phyloP scores from a whole-genome alignment of 2,329 filamentous ascomycete species.

The Aspergillus niger region DNA sequence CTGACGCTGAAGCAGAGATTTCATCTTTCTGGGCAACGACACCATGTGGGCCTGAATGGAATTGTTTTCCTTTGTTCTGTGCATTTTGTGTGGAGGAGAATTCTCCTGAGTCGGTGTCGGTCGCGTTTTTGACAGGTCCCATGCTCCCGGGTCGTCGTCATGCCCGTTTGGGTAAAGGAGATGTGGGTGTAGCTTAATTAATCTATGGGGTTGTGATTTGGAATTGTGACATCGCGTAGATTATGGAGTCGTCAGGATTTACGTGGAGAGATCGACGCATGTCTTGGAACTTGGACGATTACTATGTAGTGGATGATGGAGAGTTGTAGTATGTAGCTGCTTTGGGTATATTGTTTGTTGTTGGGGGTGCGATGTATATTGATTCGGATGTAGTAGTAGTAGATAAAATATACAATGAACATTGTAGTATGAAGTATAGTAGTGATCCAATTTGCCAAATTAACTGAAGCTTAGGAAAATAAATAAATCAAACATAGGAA shows the following conservation, averaged over 20 bases:
- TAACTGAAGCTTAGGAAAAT: background rate
- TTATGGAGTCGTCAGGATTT: background rate
- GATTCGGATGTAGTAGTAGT: background rate
- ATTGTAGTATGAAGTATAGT: too few relatives aligned
- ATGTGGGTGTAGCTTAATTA: background rate
- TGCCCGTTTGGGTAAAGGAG: background rate
- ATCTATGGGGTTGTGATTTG: slow-evolving; percentile 4
- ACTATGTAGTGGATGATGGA: background rate
- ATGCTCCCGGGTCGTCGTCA: background rate
- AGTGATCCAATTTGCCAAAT: background rate
- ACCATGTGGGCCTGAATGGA: slow-evolving; percentile 2
- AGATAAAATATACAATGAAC: too few relatives aligned
- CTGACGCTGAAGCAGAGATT: background rate
- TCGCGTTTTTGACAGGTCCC: slow-evolving; percentile 5
- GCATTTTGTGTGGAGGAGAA: background rate
- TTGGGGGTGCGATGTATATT: background rate
- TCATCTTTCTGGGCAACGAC: background rate
- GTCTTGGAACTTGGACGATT: background rate
- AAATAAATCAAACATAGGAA: slow-evolving; percentile 4
- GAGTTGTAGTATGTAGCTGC: background rate
- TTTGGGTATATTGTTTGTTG: background rate
- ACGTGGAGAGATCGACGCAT: background rate
- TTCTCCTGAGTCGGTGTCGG: background rate
- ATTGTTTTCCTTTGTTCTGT: background rate
- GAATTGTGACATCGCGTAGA: background rate